phyloP scores from a whole-genome alignment of 805 yeast species.

The Metschnikowia corniflorae region DNA sequence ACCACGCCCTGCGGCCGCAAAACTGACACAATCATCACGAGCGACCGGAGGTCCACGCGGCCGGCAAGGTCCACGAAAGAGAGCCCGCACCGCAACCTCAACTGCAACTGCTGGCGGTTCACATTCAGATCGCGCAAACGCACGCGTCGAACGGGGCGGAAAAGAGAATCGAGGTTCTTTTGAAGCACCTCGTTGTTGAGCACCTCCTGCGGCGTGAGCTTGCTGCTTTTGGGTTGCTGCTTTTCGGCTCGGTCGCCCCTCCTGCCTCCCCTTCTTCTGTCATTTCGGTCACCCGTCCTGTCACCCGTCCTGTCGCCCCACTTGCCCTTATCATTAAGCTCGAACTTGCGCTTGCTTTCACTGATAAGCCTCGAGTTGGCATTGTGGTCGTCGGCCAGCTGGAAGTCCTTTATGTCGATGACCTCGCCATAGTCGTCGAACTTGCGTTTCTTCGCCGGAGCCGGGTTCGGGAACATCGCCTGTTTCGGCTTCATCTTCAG shows the following conservation, averaged over 20 bases:
- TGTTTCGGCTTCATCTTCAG: constrained; percentile 45
- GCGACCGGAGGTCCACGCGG: constrained; percentile 76
- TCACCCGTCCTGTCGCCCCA: constrained; percentile 26
- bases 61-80: constrained; percentile 81
- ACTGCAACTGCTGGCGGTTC: constrained; percentile 14
- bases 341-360: constrained; percentile 38
- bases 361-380: constrained; percentile 32
- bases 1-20: constrained; percentile 75
- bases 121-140: constrained; percentile 18
- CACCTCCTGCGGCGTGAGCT: constrained; percentile 42
- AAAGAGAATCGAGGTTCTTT: constrained; percentile 45
- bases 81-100: constrained; percentile 63
- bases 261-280: constrained; percentile 7
- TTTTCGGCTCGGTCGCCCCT: constrained; percentile 8
- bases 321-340: constrained; percentile 27
- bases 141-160: constrained; percentile 48
- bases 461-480: constrained; percentile 74
- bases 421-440: constrained; percentile 86
- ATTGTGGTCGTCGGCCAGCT: constrained; percentile 48
- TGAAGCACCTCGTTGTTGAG: constrained; percentile 39
- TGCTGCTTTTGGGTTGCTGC: constrained; percentile 17
- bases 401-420: constrained; percentile 63
- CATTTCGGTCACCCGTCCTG: constrained; percentile 4
- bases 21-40: constrained; percentile 70
- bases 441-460: constrained; percentile 46